A percentile compares a stretch with the other conserved stretches of the same genome.
These are phyloP conservation scores for Blastocrithidia nonstop DNA, from an alignment of 208 protist species.

Conservation along the genomic window DNA sequence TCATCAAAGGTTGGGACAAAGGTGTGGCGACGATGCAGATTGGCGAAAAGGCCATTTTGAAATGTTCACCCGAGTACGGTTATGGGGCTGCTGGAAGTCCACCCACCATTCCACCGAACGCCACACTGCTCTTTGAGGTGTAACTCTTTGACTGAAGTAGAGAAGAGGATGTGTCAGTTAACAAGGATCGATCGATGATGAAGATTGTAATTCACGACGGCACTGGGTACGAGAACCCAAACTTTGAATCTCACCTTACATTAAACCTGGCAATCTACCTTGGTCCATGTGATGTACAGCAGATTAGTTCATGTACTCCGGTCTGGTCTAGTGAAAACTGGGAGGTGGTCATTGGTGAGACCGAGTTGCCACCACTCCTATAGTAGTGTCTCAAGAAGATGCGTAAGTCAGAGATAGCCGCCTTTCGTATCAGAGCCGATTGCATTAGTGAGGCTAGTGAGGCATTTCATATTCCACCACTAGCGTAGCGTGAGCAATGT, in stretches of 20 bases:
- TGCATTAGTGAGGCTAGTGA: constrained; percentile 17
- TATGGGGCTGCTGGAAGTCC: constrained; percentile 69
- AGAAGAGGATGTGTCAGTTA: constrained; percentile 52
- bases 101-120: constrained; percentile 72
- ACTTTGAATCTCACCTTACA: constrained; percentile 50
- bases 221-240: constrained; percentile 61
- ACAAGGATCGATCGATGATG: constrained; percentile 68
- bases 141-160: constrained; percentile 74
- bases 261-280: constrained; percentile 48
- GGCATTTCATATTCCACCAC: constrained; percentile 37
- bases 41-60: constrained; percentile 72
- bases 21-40: constrained; percentile 82
- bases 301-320: constrained; percentile 11
- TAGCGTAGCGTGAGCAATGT: constrained; percentile 6
- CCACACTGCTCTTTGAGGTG: constrained; percentile 86
- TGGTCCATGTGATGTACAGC: constrained; percentile 16
- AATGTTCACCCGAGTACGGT: constrained; percentile 58
- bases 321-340: constrained; percentile 29
- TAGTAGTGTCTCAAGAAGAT: constrained; percentile 63
- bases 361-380: constrained; percentile 37
- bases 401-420: constrained; percentile 48
- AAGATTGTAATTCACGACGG: constrained; percentile 55
- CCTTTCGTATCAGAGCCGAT: constrained; percentile 31
- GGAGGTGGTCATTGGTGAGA: constrained; percentile 43
- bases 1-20: constrained; percentile 87